Evolutionary conservation across 148 eudicot species (phyloP), one percentile per base, ranked within the genome.

Genomic region (Arbutus unedo): DNA sequence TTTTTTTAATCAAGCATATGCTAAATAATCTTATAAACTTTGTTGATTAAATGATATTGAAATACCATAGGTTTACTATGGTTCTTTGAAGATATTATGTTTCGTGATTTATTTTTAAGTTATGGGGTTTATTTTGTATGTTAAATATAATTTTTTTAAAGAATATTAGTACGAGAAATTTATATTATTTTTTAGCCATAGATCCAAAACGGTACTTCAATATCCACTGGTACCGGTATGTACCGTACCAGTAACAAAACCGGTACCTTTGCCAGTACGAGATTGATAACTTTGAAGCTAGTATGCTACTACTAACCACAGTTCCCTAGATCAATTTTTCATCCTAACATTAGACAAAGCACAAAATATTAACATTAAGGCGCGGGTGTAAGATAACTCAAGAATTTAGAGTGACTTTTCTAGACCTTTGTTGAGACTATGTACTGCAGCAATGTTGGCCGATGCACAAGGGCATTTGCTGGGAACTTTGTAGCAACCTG

Each of bases 401-500:
- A 77, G 6, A 81, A 80, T 25, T 9, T 18, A 84, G 31, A 76
- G 45, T n/a, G 79, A 48, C 38, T 19, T 45, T 16, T 53, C 68
- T 68, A 72, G 8, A 95, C 99, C 98, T 94, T 91, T 16, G 85
- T 89, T 8, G 95, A 86, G 78, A 90, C 93, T 85, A 96, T 88
- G 79, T 94, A 96, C 49, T 85, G 85, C 59, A 90, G 91, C 76
- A 94, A 83, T 68, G 82, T 78, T 7, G 92, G 91, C 11, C 97
- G 92, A 85, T 94, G 97, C 87, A 88, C 90, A 76, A 94, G 90
- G 16, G 99, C 98, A 88, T 89, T 92, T n/a, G 92, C 88, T 7
- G 98, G 99, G 62, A 91, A 96, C 80, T 92, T 92, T 19, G 99
- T 93, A 4, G 99, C 99, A 72, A 94, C 96, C 98, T 95, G 89